Base-by-base conservation (phyloP, 1,139 yeast genomes). In the Barnettozyma hawaiiensis region DNA sequence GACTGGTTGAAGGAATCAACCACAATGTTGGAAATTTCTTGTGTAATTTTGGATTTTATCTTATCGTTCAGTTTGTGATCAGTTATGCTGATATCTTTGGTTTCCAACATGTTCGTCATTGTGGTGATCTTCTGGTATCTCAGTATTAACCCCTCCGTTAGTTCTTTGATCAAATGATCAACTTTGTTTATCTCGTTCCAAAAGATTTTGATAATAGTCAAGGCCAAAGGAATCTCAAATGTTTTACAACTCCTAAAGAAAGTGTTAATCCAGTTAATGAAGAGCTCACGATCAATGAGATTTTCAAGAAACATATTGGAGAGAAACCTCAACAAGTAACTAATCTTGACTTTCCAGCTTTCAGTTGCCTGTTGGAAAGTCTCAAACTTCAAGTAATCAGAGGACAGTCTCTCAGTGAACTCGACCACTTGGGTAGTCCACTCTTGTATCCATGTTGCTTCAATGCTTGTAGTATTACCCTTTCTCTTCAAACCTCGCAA, bases 341-440 rank as follows among this genome's bases (percentile, higher is more conserved):
- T 69, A 41, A 85, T 67, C 46, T 75, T 74, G 4, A 57, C 52
- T 59, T 71, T 71, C 76, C 85, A 82, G 2, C 59, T 63, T 19
- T 64, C 50, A n/a, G 49, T 48, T 2, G 54, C 52, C 22, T 47
- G 47, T 8, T 62, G 38, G 28, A 46, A 45, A 1, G 51, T 41
- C 27, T 54, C 57, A 35, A 50, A 47, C 28, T 42, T 49, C 32
- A 61, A 54, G 37, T 64, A 58, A 36, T 70, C 76, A 31, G 65
- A 61, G 8, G 80, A 68, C 31, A 75, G 66, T 52, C 74, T 73
- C 53, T 74, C 78, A 20, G 81, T 57, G 53, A 74, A 83, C 45
- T 76, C 81, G 6, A 76, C 69, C 7, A 84, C 77, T 52, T 84
- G 92, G 41, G 78, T 86, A 0, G 96, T 85, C 97, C 97, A 89